Evolutionary conservation across 352 stramenopile genomes (phyloP), one percentile per base, ranked within the genome.

Genomic region (Vaucheria bursata): DNA sequence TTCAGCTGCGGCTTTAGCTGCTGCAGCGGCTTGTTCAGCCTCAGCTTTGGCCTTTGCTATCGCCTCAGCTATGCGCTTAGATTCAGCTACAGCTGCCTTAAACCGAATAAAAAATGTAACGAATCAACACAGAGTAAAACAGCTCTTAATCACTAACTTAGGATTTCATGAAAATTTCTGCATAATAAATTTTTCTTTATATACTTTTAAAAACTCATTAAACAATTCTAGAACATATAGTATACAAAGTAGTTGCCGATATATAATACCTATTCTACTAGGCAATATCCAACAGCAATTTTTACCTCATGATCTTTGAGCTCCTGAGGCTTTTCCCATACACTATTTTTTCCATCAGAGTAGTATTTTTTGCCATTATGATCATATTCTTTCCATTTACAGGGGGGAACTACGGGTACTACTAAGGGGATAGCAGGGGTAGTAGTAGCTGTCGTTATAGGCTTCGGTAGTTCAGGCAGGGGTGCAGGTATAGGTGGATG

Each of bases 361-460:
- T 85, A 85, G 73, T 85, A 85, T 45, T 77, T 85, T 8, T 78
- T 70, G 5, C 80, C 80, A n/a, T 74, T 74, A n/a, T 79, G 69
- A 35, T 84, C 73, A 39, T 85, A 80, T 49, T 40, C 76, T 77
- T 85, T 85, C 80, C 80, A 85, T 37, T 84, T 84, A 67, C 80
- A 85, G 32, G 76, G 75, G 31, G 79, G 79, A 0, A 72, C 37
- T 52, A 73, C 66, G n/a, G 78, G 78, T 18, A 72, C 40, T 31
- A 76, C 39, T 77, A 29, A 49, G 33, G 49, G 45, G 39, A 67
- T 50, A 39, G 25, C 78, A 8, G 77, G 68, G 39, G 77, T 73
- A 29, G 64, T 40, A 2, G 78, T 65, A 52, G 73, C 71, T 12
- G 77, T 37, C 2, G 49, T 39, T 33, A 70, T 65, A 37, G 71